These are phyloP conservation scores for Neoboletus subvelutipes DNA, from an alignment of 768 basidiomycete species.

Conservation along the genomic window DNA sequence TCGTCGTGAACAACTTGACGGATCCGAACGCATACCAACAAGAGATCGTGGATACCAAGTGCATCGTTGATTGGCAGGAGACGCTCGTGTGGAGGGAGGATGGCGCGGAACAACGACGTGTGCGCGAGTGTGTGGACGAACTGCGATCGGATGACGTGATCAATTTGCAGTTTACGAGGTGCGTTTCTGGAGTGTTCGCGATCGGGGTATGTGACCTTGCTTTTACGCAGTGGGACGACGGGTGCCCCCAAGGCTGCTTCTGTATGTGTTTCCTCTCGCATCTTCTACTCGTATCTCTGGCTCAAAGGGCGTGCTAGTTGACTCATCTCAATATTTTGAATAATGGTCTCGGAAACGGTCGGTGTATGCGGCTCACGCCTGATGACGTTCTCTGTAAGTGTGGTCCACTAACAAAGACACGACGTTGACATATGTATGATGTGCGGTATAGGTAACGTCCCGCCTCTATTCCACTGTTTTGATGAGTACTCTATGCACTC, in stretches of 20 bases:
- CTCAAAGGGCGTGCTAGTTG: slow-evolving; percentile 42
- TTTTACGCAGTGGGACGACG: slow-evolving; percentile 64
- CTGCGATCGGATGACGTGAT: slow-evolving; percentile 67
- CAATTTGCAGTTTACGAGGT: slow-evolving; percentile 88
- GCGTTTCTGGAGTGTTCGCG: slow-evolving; percentile 5
- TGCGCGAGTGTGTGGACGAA: slow-evolving; percentile 41
- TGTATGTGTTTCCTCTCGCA: slow-evolving; percentile 38
- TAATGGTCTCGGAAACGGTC: slow-evolving; percentile 68
- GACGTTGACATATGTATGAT: slow-evolving; percentile 2
- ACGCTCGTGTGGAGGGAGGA: slow-evolving; percentile 67
- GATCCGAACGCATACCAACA: slow-evolving; percentile 40
- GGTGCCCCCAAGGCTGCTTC: slow-evolving; percentile 83
- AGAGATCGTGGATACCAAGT: slow-evolving; percentile 42
- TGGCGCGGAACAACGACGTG: slow-evolving; percentile 39
- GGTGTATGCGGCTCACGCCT: slow-evolving; percentile 66
- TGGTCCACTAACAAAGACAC: not conserved
- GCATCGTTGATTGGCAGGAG: slow-evolving; percentile 70
- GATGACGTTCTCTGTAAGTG: slow-evolving; percentile 67
- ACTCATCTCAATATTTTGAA: slow-evolving; percentile 81
- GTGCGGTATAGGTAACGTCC: slow-evolving; percentile 62
- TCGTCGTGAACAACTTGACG: slow-evolving; percentile 64
- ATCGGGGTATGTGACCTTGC: not conserved
- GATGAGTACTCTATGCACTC: slow-evolving; percentile 55
- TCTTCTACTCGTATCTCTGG: not conserved
- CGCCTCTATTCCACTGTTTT: slow-evolving; percentile 87